Conservation (phyloP, 2,329 filamentous ascomycete species). For the Corynespora cassiicola region DNA sequence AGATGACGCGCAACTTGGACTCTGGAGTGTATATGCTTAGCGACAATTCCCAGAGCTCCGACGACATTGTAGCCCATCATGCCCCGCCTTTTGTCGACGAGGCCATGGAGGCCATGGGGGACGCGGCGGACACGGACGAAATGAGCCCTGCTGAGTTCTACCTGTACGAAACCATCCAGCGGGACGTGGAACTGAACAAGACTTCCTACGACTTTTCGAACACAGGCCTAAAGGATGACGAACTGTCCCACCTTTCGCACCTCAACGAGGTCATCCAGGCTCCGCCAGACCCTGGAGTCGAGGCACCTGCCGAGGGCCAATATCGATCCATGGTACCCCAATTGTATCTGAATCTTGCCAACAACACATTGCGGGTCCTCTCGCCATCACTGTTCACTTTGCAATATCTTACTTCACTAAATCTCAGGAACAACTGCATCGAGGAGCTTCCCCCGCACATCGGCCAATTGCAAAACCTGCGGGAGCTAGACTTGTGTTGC, state of each 20-base stretch:
- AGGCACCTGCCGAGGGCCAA: slow-evolving; percentile 32
- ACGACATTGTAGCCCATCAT: slow-evolving; percentile 18
- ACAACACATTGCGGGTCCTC: slow-evolving; percentile 27
- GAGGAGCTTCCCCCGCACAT: slow-evolving; percentile 35
- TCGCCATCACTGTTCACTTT: slow-evolving; percentile 32
- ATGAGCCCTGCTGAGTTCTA: slow-evolving; percentile 20
- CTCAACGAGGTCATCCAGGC: slow-evolving; percentile 34
- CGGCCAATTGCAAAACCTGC: slow-evolving; percentile 23
- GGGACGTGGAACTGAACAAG: slow-evolving; percentile 20
- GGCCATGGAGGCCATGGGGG: neutral
- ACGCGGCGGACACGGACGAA: slow-evolving; percentile 3
- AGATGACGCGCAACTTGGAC: slow-evolving; percentile 37
- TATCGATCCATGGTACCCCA: slow-evolving; percentile 39
- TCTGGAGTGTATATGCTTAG: slow-evolving; percentile 41
- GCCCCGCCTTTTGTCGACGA: slow-evolving; percentile 11
- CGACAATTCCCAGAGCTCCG: slow-evolving; percentile 27
- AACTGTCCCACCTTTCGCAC: slow-evolving; percentile 30
- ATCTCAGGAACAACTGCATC: slow-evolving; percentile 30
- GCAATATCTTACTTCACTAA: slow-evolving; percentile 31
- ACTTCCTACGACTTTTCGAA: slow-evolving; percentile 22
- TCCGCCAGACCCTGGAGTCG: slow-evolving; percentile 27
- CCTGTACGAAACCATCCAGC: slow-evolving; percentile 8
- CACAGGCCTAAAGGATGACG: slow-evolving; percentile 20
- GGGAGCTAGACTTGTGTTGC: slow-evolving; percentile 24
- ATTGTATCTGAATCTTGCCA: slow-evolving; percentile 26